A percentile compares a stretch with the other conserved stretches of the same genome.
Conservation (phyloP, 2,329 filamentous ascomycete genomes). For the Hypoxylon sp. region DNA sequence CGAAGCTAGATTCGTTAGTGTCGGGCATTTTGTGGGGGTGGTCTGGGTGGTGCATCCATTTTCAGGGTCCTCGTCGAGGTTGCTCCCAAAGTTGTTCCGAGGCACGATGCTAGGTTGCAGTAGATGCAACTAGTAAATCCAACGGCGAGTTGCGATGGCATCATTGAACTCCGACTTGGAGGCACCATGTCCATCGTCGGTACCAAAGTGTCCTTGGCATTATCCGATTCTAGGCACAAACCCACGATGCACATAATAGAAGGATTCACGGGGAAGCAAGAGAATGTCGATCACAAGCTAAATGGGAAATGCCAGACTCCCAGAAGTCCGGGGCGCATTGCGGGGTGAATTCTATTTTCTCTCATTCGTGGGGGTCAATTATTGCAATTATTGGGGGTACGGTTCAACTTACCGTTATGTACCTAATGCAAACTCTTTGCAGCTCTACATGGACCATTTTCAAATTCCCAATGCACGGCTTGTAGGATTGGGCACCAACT, state of each 20-base stretch:
- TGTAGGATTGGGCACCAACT: constrained; percentile 21
- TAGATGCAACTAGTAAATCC: background rate
- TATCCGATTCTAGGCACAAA: constrained; percentile 25
- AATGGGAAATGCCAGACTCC: constrained; percentile 19
- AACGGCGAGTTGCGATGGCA: constrained; percentile 11
- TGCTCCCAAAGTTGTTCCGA: constrained; percentile 11
- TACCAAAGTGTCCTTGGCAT: constrained; percentile 4
- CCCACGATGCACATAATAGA: constrained; percentile 20
- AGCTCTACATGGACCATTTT: background rate
- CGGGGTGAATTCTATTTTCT: constrained; percentile 34
- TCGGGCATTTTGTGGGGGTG: constrained; percentile 27
- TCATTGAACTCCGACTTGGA: constrained; percentile 2
- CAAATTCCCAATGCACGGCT: background rate
- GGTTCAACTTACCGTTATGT: too few relatives aligned
- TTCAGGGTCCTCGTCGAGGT: constrained; percentile 29
- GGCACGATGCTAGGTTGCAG: constrained; percentile 11
- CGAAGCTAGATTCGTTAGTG: constrained; percentile 13
- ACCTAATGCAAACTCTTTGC: too few relatives aligned
- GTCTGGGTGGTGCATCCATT: constrained; percentile 13
- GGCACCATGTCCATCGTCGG: constrained; percentile 9
- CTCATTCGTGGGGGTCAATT: constrained; percentile 23
- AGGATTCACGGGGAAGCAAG: constrained; percentile 20
- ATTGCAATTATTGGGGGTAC: constrained; percentile 5
- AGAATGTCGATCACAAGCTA: constrained; percentile 36
- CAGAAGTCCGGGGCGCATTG: constrained; percentile 40